Evolutionary conservation across 495 filamentous ascomycete species (phyloP), one percentile per base, ranked within the genome.

Genomic region (Amniculicola lignicola): DNA sequence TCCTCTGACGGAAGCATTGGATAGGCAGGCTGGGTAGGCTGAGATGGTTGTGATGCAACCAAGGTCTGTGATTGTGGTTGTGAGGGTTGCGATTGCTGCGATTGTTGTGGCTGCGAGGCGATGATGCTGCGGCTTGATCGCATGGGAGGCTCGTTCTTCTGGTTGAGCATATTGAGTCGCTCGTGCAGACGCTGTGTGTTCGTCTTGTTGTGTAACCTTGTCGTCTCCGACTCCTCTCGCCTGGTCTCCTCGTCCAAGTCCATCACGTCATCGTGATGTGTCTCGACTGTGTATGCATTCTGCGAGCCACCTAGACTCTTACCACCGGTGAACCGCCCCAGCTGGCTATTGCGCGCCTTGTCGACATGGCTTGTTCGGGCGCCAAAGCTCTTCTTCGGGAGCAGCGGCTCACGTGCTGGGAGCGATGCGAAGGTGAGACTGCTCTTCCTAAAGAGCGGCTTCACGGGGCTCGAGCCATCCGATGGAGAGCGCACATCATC

Each of bases 351-450:
- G 45, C 79, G 53, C 55, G 69, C 21, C 59, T 77, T 86, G 29
- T 95, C 90, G 29, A 90, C 63, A 59, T 96, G 86, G 61, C 88
- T 94, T 1, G 83, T 88, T 56, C 88, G 77, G 29, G 90, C 91
- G 24, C 87, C 86, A 27, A 91, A 83, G 69, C 89, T 92, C 70
- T 89, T 88, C 53, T 85, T 86, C 11, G 72, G 81, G 16, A 81
- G 82, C 35, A 96, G 74, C 23, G 91, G 93, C 66, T 96, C 92
- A 33, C 93, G 83, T 6, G 91, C 88, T 44, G 93, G 93, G 2
- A 98, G 75, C 2, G 93, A 88, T 11, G 94, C 87, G 70, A 98
- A 96, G 44, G 83, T 91, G 44, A 97, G 77, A 62, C 92, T 96
- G 69, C 90, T 96, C 75, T 96, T 96, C 28, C 92, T 85, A 44